Evolutionary conservation across 2,329 filamentous ascomycete species (phyloP), one percentile per base, ranked within the genome.

Genomic region (Corniculantispora saksenae): DNA sequence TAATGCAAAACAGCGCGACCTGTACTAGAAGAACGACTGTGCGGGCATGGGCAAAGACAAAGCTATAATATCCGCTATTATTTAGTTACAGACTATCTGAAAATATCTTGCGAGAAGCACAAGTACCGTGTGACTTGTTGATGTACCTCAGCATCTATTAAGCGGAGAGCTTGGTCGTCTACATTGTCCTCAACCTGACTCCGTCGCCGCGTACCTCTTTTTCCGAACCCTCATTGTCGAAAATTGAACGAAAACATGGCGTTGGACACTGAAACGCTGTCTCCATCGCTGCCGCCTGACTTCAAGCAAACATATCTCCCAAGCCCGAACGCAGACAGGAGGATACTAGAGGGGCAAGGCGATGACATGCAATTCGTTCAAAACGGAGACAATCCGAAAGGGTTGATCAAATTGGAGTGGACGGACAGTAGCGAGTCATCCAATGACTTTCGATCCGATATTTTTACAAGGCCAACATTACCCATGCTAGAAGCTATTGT

Each of bases 401-500:
- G 13, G 23, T 15, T 21, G 9, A 5, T 8, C 15, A 23, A 45
- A 12, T 21, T 58, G 55, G 55, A 38, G 10, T 58, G 55, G 55
- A 23, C 40, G 10, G 25, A 58, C 3, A 58, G 55, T 17, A 58
- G 38, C 40, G 55, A 58, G 13, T 40, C 55, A n/a, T 45, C 38
- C 15, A 63, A 57, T 27, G 61, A 63, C 17, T 63, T 63, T 27
- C 61, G 61, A 1, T 56, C 60, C 51, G 65, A 66, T 54, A 58
- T 57, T 8, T 53, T 67, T 9, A 67, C 66, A 1, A 62, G 64
- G 29, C 66, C 66, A 23, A 61, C 66, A 19, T 27, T 23, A 21
- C 13, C 53, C 2, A 67, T 67, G 66, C 43, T 67, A 17, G 50
- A 63, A 43, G 61, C 66, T 12, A 67, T 67, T 21, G 19, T 57